Evolutionary conservation across 352 stramenopile genomes (phyloP), one percentile per base, ranked within the genome.

Genomic region (Poterioochromonas sp.): DNA sequence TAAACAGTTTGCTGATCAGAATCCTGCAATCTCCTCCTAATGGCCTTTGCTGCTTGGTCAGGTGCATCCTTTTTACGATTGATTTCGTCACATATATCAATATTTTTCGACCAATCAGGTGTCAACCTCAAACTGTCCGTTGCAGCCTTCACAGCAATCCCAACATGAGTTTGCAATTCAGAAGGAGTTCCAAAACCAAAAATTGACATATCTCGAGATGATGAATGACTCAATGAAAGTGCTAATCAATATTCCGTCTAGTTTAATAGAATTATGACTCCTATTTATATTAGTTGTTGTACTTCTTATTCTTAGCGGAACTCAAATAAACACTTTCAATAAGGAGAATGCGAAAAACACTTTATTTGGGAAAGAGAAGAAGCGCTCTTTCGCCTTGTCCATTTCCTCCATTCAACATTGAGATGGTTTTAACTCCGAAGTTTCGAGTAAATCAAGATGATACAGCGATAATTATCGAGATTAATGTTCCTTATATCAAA

Each of bases 401-500:
- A n/a, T n/a, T n/a, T n/a, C n/a, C n/a, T n/a, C n/a, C n/a, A n/a
- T n/a, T n/a, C n/a, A n/a, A n/a, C n/a, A n/a, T n/a, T n/a, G 47
- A 80, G 8, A 79, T 78, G 49, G 76, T 78, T 41, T 69, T 90
- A 49, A 88, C 82, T 65, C 88, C 88, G 32, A 83, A 83, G 29
- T 91, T 91, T 82, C 80, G 78, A 35, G 68, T 92, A 32, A 81
- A 78, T 32, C 88, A 92, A 82, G 88, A 82, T 15, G 76, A 80
- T 0, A 81, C 77, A 35, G 73, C 86, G 63, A 79, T 92, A 8
- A 60, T 83, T 0, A 82, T 92, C 0, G 73, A 83, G 44, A 86
- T 91, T 20, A 82, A 76, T 68, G 85, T 92, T 29, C 87, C 87
- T 44, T 85, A 90, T 70, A 83, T 92, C 39, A 81, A 87, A 44